These are phyloP conservation scores for Phytophthora citrophthora DNA, from an alignment of 352 stramenopile genomes.

Conservation along the genomic window DNA sequence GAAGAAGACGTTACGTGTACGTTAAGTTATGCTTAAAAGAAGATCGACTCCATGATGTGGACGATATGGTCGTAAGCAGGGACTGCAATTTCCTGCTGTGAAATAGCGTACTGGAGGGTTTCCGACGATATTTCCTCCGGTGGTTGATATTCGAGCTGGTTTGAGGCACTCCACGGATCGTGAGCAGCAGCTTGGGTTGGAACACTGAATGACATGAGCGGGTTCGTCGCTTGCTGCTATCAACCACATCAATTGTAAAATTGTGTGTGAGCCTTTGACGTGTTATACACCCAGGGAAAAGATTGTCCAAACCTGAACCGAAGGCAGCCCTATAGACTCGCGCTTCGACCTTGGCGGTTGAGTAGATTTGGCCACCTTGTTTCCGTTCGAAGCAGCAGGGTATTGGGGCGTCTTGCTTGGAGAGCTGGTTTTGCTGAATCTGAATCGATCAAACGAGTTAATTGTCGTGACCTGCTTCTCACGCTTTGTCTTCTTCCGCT, in stretches of 20 bases:
- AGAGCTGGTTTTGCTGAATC: slow-evolving; percentile 11
- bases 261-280: too few relatives aligned
- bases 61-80: slow-evolving; percentile 15
- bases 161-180: slow-evolving; percentile 3
- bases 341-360: neutral
- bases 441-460: slow-evolving; percentile 24
- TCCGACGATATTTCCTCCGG: neutral
- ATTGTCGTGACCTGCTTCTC: slow-evolving; percentile 1
- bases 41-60: slow-evolving; percentile 41
- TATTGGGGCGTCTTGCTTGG: neutral
- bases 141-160: neutral
- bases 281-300: too few relatives aligned
- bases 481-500: slow-evolving; percentile 18
- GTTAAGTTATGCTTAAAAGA: slow-evolving; percentile 37
- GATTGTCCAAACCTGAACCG: slow-evolving; percentile 13
- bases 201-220: neutral
- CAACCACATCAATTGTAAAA: neutral
- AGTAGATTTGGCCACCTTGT: neutral
- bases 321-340: neutral
- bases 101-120: neutral
- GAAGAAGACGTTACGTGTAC: slow-evolving; percentile 10
- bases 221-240: neutral
- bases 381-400: neutral
- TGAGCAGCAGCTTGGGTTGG: slow-evolving; percentile 1
- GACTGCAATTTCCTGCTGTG: slow-evolving; percentile 13